Conservation (phyloP, 768 basidiomycete genomes). For the Phaeotremella skinneri region DNA sequence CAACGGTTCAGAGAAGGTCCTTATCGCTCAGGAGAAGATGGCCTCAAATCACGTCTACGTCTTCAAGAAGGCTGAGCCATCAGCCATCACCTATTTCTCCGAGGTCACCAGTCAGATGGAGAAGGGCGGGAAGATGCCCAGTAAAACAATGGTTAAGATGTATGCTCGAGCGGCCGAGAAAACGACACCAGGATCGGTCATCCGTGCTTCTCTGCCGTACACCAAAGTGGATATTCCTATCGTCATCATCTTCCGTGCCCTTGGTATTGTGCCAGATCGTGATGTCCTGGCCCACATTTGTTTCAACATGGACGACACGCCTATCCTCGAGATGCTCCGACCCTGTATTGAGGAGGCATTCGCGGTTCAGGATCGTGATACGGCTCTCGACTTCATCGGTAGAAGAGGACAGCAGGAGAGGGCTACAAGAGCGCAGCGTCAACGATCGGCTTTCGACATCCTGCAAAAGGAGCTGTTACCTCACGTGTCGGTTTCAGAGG, state of each 20-base stretch:
- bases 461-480: slow-evolving; percentile 98
- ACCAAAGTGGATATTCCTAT: slow-evolving; percentile 98
- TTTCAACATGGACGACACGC: slow-evolving; percentile 92
- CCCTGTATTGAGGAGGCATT: slow-evolving; percentile 98
- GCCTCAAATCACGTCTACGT: slow-evolving; percentile 99
- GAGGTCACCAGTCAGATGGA: slow-evolving; percentile 97
- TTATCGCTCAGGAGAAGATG: slow-evolving; percentile 99
- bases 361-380: slow-evolving; percentile 87
- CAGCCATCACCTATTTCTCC: slow-evolving; percentile 75
- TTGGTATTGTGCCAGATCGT: slow-evolving; percentile 94
- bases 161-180: slow-evolving; percentile 82
- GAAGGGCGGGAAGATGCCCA: slow-evolving; percentile 96
- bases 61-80: slow-evolving; percentile 94
- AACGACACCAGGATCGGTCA: slow-evolving; percentile 59
- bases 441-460: slow-evolving; percentile 92
- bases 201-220: slow-evolving; percentile 96
- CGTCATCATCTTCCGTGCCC: slow-evolving; percentile 96
- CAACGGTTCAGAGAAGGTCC: slow-evolving; percentile 99
- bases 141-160: slow-evolving; percentile 97
- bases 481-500: slow-evolving; percentile 92
- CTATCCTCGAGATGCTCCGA: slow-evolving; percentile 96
- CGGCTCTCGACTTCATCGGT: slow-evolving; percentile 89
- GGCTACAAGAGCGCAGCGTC: slow-evolving; percentile 31
- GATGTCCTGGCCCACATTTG: slow-evolving; percentile 98
- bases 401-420: slow-evolving; percentile 67